A percentile compares a stretch with the other conserved stretches of the same genome.
phyloP scores from a whole-genome alignment of 768 basidiomycete species.

The Lentinula boryana region DNA sequence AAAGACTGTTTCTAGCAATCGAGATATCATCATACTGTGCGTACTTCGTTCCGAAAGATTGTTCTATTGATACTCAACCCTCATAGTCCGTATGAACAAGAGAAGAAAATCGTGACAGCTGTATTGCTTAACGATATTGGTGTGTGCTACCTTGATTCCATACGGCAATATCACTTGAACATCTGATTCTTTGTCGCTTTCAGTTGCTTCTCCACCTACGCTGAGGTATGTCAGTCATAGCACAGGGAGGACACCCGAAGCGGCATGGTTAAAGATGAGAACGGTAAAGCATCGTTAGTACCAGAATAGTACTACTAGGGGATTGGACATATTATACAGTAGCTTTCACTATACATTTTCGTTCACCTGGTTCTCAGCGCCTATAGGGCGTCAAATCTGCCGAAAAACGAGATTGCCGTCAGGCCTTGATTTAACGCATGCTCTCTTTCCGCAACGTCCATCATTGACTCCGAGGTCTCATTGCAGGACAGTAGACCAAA shows the following conservation, averaged over 20 bases:
- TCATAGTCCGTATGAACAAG: background rate
- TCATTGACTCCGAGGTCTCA: background rate
- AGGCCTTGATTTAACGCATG: background rate
- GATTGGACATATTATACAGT: no score
- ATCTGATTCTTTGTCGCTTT: background rate
- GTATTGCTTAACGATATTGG: background rate
- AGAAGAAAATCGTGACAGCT: background rate
- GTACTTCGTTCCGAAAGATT: background rate
- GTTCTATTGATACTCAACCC: background rate
- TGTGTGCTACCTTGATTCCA: background rate
- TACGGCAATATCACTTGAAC: background rate
- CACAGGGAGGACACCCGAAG: background rate
- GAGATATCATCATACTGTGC: background rate
- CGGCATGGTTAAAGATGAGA: background rate
- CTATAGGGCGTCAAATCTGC: background rate
- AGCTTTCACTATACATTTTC: no score
- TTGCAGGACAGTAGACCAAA: slow-evolving; percentile 3
- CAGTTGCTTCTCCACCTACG: background rate
- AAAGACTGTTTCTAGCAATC: background rate
- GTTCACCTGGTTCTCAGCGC: background rate
- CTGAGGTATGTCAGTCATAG: background rate
- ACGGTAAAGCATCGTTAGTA: no score
- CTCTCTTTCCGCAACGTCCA: background rate
- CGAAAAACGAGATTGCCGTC: no score
- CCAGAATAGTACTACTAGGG: no score